Base-by-base conservation (phyloP, 176 grass and related monocot species). In the Raddia distichophylla region DNA sequence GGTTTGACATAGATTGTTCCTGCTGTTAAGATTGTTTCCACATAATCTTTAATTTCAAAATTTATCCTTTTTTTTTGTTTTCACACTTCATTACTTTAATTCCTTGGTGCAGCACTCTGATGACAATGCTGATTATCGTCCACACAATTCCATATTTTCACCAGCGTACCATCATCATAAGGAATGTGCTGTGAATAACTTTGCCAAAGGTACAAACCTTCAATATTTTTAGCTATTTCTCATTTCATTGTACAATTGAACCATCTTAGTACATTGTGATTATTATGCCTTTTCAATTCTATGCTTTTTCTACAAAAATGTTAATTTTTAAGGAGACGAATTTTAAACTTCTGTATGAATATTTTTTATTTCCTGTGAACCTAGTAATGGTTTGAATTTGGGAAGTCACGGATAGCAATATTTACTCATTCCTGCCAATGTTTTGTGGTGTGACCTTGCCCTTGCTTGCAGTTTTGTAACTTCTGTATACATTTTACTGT, bases 121-220 rank as follows among this genome's bases (percentile, higher is more conserved):
- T 33, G 80, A 67, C 5, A 71, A 53, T 72, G 56, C 5, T 60
- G 83, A 77, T 10, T 80, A 92, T 17, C 69, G 60, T 76, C 62
- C 86, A 11, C 67, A 40, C 0, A 77, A 89, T 55, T 77, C 83
- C 67, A 91, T 99, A 86, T 99, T 95, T 77, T 99, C 96, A 55
- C 96, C 91, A 74, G 50, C 84, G 33, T 99, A 91, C 20, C 96
- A 99, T 71, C 89, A 93, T 87, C 89, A 70, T 37, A 99, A 93
- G 65, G 96, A 94, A 73, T 85, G 27, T 18, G 67, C 5, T 12
- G 22, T 61, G 67, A 61, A n/a, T 60, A 60, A 60, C 57, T 60
- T 60, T 69, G 79, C 44, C 79, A 71, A 71, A 71, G 79, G 79
- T 81, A 71, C 6, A 78, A 10, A 64, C n/a, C n/a, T 22, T 18